These are phyloP conservation scores for Diaporthe longicolla DNA, from an alignment of 2,329 filamentous ascomycete species.

Conservation along the genomic window DNA sequence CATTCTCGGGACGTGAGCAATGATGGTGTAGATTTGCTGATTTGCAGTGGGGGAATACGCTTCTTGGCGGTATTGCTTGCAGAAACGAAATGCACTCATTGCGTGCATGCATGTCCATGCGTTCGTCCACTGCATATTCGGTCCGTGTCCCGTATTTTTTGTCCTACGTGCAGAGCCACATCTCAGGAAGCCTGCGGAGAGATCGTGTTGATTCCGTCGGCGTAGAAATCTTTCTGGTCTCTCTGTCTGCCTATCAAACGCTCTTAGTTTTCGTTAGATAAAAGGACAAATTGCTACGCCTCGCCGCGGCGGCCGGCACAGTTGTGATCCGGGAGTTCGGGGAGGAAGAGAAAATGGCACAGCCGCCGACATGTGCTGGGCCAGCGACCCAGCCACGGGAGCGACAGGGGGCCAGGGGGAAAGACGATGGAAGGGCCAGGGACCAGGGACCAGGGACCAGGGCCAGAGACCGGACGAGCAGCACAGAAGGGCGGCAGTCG, in stretches of 20 bases:
- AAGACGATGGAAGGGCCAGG: background rate
- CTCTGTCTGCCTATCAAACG: background rate
- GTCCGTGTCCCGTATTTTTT: constrained; percentile 1
- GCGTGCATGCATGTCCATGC: background rate
- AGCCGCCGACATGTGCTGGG: constrained; percentile 14
- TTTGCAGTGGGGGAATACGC: background rate
- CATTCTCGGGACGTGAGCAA: background rate
- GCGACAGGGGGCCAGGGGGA: constrained; percentile 8
- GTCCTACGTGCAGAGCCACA: constrained; percentile 8
- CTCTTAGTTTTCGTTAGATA: background rate
- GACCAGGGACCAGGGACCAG: background rate
- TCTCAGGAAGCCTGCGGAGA: too few species aligned
- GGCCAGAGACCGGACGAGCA: background rate
- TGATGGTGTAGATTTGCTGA: background rate
- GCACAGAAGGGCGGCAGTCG: background rate
- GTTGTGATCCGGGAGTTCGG: background rate
- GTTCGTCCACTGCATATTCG: background rate
- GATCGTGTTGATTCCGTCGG: background rate
- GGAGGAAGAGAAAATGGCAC: constrained; percentile 4
- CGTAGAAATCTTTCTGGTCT: background rate
- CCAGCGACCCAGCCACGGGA: background rate
- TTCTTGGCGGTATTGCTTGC: constrained; percentile 23
- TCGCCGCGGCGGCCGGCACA: background rate
- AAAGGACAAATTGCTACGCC: background rate
- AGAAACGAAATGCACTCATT: constrained; percentile 24